Evolutionary conservation across 306 rosid species (phyloP), one percentile per base, ranked within the genome.

Genomic region (Castanopsis chinensis): DNA sequence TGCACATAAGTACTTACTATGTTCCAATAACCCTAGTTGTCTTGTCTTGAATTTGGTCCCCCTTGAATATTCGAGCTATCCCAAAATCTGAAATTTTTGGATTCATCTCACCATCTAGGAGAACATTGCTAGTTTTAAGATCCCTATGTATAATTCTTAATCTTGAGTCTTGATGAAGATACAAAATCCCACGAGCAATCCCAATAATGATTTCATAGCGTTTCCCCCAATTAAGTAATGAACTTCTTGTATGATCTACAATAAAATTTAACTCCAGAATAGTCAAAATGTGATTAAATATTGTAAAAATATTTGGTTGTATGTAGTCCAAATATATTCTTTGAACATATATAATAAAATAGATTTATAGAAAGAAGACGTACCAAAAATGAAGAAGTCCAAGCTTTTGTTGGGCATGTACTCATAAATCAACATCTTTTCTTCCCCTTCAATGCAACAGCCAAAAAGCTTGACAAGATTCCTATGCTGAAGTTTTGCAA

Each of bases 61-160:
- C 80, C 12, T 81, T 85, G 58, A 83, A 81, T 71, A 83, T 83
- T 71, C 87, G 83, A 13, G 89, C 89, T 83, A 80, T 61, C 60
- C 89, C 87, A 18, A 86, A 86, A 65, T 83, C 89, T 8, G 87
- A 83, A 64, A 86, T 83, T 64, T 81, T 86, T 2, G 87, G 89
- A 13, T 37, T 86, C 87, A 86, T 83, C 53, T 83, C 82, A 0
- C 45, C 53, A 37, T 86, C 87, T 65, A 85, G 78, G 10, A 85
- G 82, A 71, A 85, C 76, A 64, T 81, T 81, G 74, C 88, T 81
- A 30, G 85, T 81, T 74, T 83, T 86, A 10, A 86, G 59, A 59
- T 86, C 87, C 74, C 86, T 73, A 76, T 86, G 89, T 25, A 86
- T 57, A 57, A 86, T 77, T 43, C 86, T 86, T 6, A 87, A 56